A percentile compares a stretch with the other conserved stretches of the same genome.
Evolutionary conservation across 306 rosid genomes (phyloP).

Genomic region (Benincasa hispida): DNA sequence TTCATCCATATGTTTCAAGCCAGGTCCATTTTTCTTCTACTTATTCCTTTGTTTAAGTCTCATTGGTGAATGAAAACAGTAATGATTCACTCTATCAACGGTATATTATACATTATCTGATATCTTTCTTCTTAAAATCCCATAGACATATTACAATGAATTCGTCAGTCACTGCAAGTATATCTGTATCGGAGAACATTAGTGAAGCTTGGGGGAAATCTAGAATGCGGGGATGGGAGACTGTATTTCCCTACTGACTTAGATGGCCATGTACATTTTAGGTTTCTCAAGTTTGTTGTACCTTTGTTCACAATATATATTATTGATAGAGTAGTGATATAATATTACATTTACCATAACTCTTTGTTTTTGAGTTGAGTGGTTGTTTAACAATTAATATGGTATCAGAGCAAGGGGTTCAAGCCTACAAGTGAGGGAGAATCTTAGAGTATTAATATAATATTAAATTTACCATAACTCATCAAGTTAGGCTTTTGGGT

Average conservation of each 20-base stretch:
- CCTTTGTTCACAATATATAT: not conserved
- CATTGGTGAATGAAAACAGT: not conserved
- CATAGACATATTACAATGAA: not conserved
- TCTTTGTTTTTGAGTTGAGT: too few relatives aligned
- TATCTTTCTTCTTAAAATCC: not conserved
- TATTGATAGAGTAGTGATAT: not conserved
- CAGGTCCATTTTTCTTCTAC: slow-evolving; percentile 27
- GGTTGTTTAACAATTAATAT: too few relatives aligned
- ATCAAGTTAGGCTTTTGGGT: too few relatives aligned
- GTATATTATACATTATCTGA: not conserved
- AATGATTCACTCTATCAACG: not conserved
- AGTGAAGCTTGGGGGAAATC: not conserved
- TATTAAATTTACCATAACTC: too few relatives aligned
- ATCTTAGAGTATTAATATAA: too few relatives aligned
- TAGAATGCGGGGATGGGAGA: not conserved
- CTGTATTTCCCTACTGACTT: not conserved
- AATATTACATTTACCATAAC: too few relatives aligned
- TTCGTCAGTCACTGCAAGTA: not conserved
- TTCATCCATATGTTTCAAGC: slow-evolving; percentile 58
- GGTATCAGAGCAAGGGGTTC: too few relatives aligned
- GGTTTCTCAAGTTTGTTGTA: not conserved
- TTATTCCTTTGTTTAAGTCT: not conserved
- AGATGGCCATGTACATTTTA: not conserved
- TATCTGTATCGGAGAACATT: not conserved
- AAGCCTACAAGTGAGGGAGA: too few relatives aligned